Evolutionary conservation across 768 basidiomycete genomes (phyloP).

Genomic region (Pulveroboletus sp.): DNA sequence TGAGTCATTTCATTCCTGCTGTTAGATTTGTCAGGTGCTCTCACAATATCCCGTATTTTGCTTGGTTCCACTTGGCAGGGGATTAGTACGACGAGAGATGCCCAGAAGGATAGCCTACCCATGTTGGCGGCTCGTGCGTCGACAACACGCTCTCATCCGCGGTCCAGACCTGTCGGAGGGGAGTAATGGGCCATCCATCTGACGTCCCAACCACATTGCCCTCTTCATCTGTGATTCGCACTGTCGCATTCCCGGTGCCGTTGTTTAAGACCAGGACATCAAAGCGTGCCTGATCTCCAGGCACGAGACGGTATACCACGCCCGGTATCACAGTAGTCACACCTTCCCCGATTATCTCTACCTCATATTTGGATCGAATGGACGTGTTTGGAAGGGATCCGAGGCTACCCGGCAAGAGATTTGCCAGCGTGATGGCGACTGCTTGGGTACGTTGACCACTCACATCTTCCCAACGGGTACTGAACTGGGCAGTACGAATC

Average conservation of each 20-base stretch:
- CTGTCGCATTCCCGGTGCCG: slow-evolving; percentile 27
- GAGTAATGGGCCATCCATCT: slow-evolving; percentile 36
- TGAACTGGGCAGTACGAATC: slow-evolving; percentile 44
- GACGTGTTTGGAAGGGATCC: slow-evolving; percentile 28
- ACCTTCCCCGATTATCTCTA: slow-evolving; percentile 37
- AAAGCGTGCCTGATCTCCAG: slow-evolving; percentile 48
- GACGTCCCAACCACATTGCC: slow-evolving; percentile 37
- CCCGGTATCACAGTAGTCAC: slow-evolving; percentile 45
- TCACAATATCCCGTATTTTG: slow-evolving; percentile 58
- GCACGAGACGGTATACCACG: slow-evolving; percentile 42
- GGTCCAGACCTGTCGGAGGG: slow-evolving; percentile 41
- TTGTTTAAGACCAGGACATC: slow-evolving; percentile 46
- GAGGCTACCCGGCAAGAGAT: slow-evolving; percentile 40
- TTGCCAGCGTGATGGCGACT: slow-evolving; percentile 51
- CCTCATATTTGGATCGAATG: slow-evolving; percentile 30
- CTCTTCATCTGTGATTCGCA: slow-evolving; percentile 31
- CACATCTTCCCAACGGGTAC: slow-evolving; percentile 44
- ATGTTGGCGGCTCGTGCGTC: slow-evolving; percentile 51
- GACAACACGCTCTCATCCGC: slow-evolving; percentile 34
- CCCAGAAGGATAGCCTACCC: slow-evolving; percentile 34
- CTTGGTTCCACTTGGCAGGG: slow-evolving; percentile 42
- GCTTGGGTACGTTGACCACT: slow-evolving; percentile 40
- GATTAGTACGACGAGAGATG: neutral
- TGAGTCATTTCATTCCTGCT: too few species aligned
- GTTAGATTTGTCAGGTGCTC: neutral